Evolutionary conservation across 345 rosid genomes (phyloP).

Genomic region (Brassica juncea): DNA sequence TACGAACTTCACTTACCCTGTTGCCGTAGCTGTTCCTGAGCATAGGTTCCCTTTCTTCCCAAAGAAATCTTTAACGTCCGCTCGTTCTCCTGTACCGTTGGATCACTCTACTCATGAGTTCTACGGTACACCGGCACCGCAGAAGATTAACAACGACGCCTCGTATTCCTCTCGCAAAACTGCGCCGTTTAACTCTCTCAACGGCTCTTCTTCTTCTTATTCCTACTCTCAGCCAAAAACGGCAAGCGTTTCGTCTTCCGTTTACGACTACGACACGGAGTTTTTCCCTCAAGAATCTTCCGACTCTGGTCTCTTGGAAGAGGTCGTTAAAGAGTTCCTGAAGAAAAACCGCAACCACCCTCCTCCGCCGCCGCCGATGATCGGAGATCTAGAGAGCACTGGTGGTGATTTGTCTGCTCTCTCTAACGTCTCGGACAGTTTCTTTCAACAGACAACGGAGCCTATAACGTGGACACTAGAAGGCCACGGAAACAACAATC

Average conservation of each 20-base stretch:
- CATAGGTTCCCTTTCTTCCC: conserved; percentile 37
- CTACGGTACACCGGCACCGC: conserved; percentile 24
- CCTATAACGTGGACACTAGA: not conserved
- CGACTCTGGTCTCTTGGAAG: conserved; percentile 80
- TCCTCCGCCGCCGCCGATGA: not conserved
- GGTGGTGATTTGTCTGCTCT: conserved; percentile 8
- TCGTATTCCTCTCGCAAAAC: conserved; percentile 36
- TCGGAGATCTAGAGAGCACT: not conserved
- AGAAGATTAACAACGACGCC: conserved; percentile 47
- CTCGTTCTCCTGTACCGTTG: conserved; percentile 19
- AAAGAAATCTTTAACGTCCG: conserved; percentile 39
- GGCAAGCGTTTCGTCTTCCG: conserved; percentile 14
- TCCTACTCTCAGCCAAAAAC: not conserved
- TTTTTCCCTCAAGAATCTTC: conserved; percentile 58
- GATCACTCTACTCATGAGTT: conserved; percentile 15
- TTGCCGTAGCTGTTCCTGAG: conserved; percentile 30
- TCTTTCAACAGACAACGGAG: not conserved
- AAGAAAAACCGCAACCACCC: conserved; percentile 24
- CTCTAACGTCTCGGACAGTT: not conserved
- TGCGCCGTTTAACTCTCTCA: not conserved
- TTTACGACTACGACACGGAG: conserved; percentile 25
- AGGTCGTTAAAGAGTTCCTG: conserved; percentile 69
- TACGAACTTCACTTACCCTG: conserved; percentile 79
- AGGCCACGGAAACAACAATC: not conserved
- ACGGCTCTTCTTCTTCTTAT: conserved; percentile 1